Percentiles rank a stretch among this genome's conserved stretches.
Conservation (phyloP, 768 basidiomycete genomes). For the Galerina marginata region DNA sequence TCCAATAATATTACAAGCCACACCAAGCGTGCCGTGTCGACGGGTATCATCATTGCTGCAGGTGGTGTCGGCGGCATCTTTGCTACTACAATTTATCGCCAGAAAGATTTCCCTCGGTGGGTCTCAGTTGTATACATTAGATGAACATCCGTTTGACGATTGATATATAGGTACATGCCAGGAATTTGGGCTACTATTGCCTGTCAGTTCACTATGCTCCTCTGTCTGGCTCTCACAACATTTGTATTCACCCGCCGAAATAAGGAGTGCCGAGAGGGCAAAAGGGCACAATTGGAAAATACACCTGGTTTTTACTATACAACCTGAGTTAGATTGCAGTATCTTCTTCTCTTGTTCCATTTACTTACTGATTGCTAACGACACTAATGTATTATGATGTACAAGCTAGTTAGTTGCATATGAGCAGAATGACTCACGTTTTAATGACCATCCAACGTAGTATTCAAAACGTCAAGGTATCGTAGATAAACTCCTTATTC, state of each 20-base stretch:
- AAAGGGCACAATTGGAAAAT: conserved; percentile 36
- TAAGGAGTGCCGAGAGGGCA: conserved; percentile 23
- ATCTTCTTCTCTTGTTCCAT: background rate
- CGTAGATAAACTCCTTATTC: too few relatives aligned
- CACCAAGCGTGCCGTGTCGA: conserved; percentile 43
- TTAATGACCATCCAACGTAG: too few relatives aligned
- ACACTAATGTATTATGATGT: too few relatives aligned
- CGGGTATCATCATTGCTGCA: conserved; percentile 37
- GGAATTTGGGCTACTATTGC: conserved; percentile 29
- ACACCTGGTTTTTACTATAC: conserved; percentile 43
- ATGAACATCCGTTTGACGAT: background rate
- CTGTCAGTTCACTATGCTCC: conserved; percentile 20
- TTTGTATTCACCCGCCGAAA: conserved; percentile 22
- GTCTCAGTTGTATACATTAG: background rate
- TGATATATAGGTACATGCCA: conserved; percentile 18
- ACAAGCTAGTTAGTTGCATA: too few relatives aligned
- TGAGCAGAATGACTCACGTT: too few relatives aligned
- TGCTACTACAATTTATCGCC: conserved; percentile 43
- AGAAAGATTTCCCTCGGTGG: conserved; percentile 37
- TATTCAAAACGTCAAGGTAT: too few relatives aligned
- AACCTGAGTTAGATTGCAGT: conserved; percentile 22
- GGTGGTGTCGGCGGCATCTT: conserved; percentile 48
- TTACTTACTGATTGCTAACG: too few relatives aligned
- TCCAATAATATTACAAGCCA: conserved; percentile 43
- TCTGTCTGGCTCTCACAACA: conserved; percentile 19